A percentile compares a stretch with the other conserved stretches of the same genome.
Conservation (phyloP, 441 rosid species). For the Brassica hybrid region DNA sequence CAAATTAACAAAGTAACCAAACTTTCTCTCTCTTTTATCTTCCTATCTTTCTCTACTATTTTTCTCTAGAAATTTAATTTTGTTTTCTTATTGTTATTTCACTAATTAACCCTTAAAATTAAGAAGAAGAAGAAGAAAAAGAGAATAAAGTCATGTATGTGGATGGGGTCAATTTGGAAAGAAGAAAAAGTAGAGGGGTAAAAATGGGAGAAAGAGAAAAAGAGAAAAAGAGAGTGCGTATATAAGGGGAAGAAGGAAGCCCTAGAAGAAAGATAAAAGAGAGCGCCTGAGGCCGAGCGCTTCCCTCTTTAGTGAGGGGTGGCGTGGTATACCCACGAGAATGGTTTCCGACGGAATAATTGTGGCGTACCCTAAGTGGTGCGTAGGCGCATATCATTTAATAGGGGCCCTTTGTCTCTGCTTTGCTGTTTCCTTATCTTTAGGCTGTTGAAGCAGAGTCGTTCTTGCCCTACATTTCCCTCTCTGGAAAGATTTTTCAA, state of each 20-base stretch:
- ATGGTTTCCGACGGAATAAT: neutral
- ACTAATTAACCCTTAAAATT: too few relatives aligned
- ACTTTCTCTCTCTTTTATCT: too few relatives aligned
- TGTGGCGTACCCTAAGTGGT: conserved; percentile 39
- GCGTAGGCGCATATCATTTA: conserved; percentile 44
- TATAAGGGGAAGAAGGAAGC: conserved; percentile 14
- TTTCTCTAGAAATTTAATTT: too few relatives aligned
- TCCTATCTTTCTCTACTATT: too few relatives aligned
- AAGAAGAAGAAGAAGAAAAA: too few relatives aligned
- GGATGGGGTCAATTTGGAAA: neutral
- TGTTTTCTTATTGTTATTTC: too few relatives aligned
- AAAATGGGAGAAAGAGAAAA: neutral
- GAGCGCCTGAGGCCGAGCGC: conserved; percentile 48
- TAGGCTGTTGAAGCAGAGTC: conserved; percentile 23
- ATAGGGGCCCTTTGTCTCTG: conserved; percentile 21
- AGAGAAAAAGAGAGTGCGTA: neutral
- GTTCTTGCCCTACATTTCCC: conserved; percentile 36
- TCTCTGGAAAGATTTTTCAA: too few relatives aligned
- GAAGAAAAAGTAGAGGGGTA: neutral
- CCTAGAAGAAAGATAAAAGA: conserved; percentile 11
- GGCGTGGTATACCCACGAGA: conserved; percentile 51
- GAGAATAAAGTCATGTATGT: too few relatives aligned
- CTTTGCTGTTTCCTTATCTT: conserved; percentile 27
- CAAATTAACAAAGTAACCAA: too few relatives aligned
- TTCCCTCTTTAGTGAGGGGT: conserved; percentile 44